Base-by-base conservation (phyloP, 768 basidiomycete species). In the Neoboletus brunneissimus region DNA sequence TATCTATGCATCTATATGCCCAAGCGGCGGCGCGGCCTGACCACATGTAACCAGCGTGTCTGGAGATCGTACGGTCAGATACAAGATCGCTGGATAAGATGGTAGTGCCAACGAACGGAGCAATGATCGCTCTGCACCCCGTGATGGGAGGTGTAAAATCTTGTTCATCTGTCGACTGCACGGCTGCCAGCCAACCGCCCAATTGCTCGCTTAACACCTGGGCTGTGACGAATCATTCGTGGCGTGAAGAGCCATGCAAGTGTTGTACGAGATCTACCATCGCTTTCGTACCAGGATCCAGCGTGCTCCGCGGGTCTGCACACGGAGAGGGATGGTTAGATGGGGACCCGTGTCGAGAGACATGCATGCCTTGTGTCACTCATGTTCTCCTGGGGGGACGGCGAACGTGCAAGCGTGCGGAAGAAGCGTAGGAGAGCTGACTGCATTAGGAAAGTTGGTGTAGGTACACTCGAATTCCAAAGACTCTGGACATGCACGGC, bases 11-110 rank as follows among this genome's bases (percentile, higher is more conserved):
- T 71, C 85, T 88, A 76, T 98, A 99, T 0, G 96, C 96, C 93
- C 94, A 98, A 3, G 94, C 96, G 3, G 97, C 96, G 1, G 95
- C 81, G 5, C 85, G 86, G 22, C 97, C 97, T 52, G 94, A 97
- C 73, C 97, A 98, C 5, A 86, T 81, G 75, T 95, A 98, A 6
- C 97, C 97, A 2, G 97, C 97, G 72, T 99, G 97, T 11, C 95
- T 98, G 68, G 23, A 40, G 11, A 64, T 40, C 10, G 35, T 20
- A 23, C 13, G 10, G 37, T 67, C 31, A 69, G 58, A 51, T 32
- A 32, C 16, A 13, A 49, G 43, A 34, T 18, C 46, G 35, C 15
- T 32, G 20, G 40, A 27, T 12, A 48, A 41, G 56, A 47, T 16
- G 35, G 20, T 27, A 29, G 34, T 47, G 53, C 31, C 43, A 41